A percentile compares a stretch with the other conserved stretches of the same genome.
phyloP scores from a whole-genome alignment of 2,329 filamentous ascomycete genomes.

The Xylaria sp. region DNA sequence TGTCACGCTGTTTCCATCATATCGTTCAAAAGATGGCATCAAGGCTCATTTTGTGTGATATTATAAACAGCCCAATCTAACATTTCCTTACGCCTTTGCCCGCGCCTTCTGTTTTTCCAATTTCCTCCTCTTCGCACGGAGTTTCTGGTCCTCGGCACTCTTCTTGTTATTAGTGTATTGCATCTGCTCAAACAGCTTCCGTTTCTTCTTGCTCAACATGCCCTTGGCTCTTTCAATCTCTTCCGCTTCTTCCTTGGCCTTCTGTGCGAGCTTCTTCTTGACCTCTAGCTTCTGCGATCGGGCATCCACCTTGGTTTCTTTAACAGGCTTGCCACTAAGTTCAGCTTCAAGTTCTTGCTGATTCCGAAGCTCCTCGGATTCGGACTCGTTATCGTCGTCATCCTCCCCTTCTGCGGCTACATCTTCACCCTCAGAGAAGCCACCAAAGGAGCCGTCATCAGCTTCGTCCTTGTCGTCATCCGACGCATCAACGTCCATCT shows the following conservation, averaged over 20 bases:
- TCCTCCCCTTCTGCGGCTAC: constrained; percentile 48
- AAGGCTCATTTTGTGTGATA: constrained; percentile 17
- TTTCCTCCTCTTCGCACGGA: constrained; percentile 89
- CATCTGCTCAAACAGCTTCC: constrained; percentile 98
- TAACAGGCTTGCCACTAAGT: constrained; percentile 70
- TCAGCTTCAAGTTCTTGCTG: constrained; percentile 94
- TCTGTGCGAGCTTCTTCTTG: constrained; percentile 71
- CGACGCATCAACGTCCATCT: constrained; percentile 57
- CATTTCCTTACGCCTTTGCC: constrained; percentile 34
- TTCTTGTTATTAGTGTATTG: constrained; percentile 92
- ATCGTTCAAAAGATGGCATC: background rate
- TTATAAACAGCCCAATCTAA: constrained; percentile 21
- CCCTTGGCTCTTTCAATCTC: constrained; percentile 93
- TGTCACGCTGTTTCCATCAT: background rate
- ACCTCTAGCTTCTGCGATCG: constrained; percentile 73
- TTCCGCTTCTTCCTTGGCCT: constrained; percentile 78
- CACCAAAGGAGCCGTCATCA: constrained; percentile 51
- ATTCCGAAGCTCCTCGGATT: constrained; percentile 69
- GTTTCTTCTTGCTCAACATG: constrained; percentile 98
- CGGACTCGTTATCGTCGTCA: constrained; percentile 63
- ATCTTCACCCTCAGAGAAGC: constrained; percentile 58
- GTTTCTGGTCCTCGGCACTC: constrained; percentile 84
- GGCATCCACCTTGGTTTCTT: constrained; percentile 55
- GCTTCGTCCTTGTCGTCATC: constrained; percentile 54
- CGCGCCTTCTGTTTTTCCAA: constrained; percentile 67